Evolutionary conservation across 306 rosid species (phyloP).

Genomic region (Cicer judaicum): DNA sequence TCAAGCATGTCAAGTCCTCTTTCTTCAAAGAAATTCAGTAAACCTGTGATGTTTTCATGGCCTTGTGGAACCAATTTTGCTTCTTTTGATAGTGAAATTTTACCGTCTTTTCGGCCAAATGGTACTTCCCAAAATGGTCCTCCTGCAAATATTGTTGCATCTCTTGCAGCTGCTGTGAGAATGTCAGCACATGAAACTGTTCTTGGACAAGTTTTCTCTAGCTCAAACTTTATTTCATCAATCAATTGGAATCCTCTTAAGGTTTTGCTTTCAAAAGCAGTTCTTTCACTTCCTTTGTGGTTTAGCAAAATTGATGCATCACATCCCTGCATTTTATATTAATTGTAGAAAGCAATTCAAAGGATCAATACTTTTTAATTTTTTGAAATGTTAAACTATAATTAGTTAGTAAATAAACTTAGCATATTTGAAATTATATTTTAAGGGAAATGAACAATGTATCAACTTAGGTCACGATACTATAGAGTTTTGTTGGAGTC

Average conservation of each 20-base stretch:
- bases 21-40: constrained; percentile 51
- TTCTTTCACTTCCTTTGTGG: constrained; percentile 65
- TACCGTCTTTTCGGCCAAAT: constrained; percentile 78
- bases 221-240: constrained; percentile 68
- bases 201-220: constrained; percentile 76
- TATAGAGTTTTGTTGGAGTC: too few relatives aligned
- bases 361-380: not conserved
- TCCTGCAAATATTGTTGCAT: constrained; percentile 78
- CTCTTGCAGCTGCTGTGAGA: constrained; percentile 84
- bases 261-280: constrained; percentile 66
- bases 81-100: constrained; percentile 62
- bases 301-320: constrained; percentile 76
- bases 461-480: too few relatives aligned
- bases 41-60: constrained; percentile 69
- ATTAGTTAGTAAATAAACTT: too few relatives aligned
- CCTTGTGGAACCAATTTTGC: constrained; percentile 82
- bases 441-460: not conserved
- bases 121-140: constrained; percentile 98
- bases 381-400: too few relatives aligned
- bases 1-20: constrained; percentile 75
- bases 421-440: not conserved
- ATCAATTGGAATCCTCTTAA: constrained; percentile 74
- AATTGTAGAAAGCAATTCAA: constrained; percentile 18
- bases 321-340: constrained; percentile 66
- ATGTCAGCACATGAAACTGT: constrained; percentile 89